phyloP scores from a whole-genome alignment of 805 yeast genomes.

The Yamadazyma tumulicola region DNA sequence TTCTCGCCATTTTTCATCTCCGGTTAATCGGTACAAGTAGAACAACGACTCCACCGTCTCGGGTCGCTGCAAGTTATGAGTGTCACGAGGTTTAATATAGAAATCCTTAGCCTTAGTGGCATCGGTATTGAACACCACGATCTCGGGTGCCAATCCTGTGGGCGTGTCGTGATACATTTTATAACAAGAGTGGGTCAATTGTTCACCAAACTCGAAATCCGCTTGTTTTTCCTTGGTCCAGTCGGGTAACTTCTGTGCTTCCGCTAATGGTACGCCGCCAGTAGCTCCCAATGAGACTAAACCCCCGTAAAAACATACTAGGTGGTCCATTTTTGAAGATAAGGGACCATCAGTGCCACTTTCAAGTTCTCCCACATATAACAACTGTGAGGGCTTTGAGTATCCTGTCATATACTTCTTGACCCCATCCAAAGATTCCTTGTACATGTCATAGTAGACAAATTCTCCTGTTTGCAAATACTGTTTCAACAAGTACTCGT shows the following conservation, averaged over 20 bases:
- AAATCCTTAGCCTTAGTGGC: constrained; percentile 50
- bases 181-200: constrained; percentile 76
- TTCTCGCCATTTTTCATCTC: constrained; percentile 74
- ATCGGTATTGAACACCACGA: constrained; percentile 74
- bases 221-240: constrained; percentile 61
- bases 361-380: constrained; percentile 76
- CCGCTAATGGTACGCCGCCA: constrained; percentile 54
- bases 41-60: constrained; percentile 90
- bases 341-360: constrained; percentile 59
- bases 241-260: constrained; percentile 49
- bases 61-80: constrained; percentile 86
- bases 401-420: constrained; percentile 58
- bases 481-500: constrained; percentile 84
- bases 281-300: constrained; percentile 87
- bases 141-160: constrained; percentile 87
- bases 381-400: constrained; percentile 59
- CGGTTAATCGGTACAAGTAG: constrained; percentile 73
- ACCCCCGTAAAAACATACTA: constrained; percentile 91
- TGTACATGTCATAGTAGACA: constrained; percentile 69
- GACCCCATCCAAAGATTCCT: constrained; percentile 74
- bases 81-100: constrained; percentile 64
- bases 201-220: constrained; percentile 69
- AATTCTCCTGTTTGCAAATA: constrained; percentile 71
- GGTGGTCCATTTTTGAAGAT: constrained; percentile 82
- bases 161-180: constrained; percentile 70